Percentiles rank a stretch among this genome's conserved stretches.
These are phyloP conservation scores for Saccharomyces hybrid DNA, from an alignment of 1,139 yeast species.

Conservation along the genomic window DNA sequence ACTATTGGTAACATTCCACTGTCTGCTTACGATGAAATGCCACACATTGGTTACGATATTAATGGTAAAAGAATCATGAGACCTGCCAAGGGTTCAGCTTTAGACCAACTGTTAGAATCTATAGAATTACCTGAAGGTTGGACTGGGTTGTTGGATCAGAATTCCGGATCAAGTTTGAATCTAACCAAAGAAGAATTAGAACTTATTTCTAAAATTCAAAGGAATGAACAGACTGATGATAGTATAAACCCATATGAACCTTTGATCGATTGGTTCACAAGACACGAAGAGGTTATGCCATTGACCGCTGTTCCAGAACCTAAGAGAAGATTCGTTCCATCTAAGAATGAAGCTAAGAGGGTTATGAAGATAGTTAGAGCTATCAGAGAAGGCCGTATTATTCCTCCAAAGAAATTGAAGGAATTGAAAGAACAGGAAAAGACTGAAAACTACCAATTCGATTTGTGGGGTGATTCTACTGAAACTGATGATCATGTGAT, in stretches of 20 bases:
- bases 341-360: conserved; percentile 92
- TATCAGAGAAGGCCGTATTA: conserved; percentile 89
- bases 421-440: conserved; percentile 47
- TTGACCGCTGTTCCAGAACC: conserved; percentile 93
- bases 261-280: conserved; percentile 90
- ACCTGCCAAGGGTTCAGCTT: conserved; percentile 94
- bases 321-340: conserved; percentile 91
- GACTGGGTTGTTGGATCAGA: conserved; percentile 91
- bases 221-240: conserved; percentile 78
- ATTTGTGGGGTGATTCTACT: conserved; percentile 72
- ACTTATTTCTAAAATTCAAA: conserved; percentile 76
- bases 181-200: conserved; percentile 86
- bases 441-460: conserved; percentile 48
- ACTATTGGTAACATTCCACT: conserved; percentile 91
- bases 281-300: conserved; percentile 83
- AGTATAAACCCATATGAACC: conserved; percentile 85
- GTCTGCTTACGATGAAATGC: conserved; percentile 92
- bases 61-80: conserved; percentile 98
- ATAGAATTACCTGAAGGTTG: conserved; percentile 96
- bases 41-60: conserved; percentile 93
- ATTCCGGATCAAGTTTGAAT: conserved; percentile 83
- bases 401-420: conserved; percentile 58
- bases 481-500: conserved; percentile 68
- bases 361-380: conserved; percentile 95
- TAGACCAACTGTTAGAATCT: conserved; percentile 78